A percentile compares a stretch with the other conserved stretches of the same genome.
Conservation (phyloP, 2,329 filamentous ascomycete genomes). For the Hymenoscyphus salicellus region DNA sequence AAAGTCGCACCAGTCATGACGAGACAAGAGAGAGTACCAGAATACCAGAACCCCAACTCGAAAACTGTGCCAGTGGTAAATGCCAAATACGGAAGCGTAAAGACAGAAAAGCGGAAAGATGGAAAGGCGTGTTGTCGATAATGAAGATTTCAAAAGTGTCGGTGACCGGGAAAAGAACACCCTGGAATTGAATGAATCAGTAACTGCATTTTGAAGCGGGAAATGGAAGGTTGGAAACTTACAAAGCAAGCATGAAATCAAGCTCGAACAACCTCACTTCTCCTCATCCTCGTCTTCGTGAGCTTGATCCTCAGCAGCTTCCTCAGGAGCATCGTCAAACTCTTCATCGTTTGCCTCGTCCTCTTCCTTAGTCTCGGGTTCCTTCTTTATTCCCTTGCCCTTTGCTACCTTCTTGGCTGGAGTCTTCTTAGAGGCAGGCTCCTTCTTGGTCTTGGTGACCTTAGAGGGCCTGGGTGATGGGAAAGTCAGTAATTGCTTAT, state of each 20-base stretch:
- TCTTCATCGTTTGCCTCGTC: not conserved
- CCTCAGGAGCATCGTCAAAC: not conserved
- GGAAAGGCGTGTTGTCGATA: not conserved
- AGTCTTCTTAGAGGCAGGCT: conserved; percentile 17
- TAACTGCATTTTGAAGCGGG: not conserved
- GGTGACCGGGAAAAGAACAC: not conserved
- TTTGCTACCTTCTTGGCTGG: conserved; percentile 15
- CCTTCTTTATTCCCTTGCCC: conserved; percentile 6
- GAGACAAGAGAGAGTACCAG: not conserved
- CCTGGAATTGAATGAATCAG: not conserved
- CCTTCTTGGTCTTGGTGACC: not conserved
- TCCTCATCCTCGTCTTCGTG: not conserved
- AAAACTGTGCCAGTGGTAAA: not conserved
- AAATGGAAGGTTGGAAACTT: not conserved
- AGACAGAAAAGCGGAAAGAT: not conserved
- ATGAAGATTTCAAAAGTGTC: not conserved
- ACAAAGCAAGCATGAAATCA: not conserved
- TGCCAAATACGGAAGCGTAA: not conserved
- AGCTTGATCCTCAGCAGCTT: not conserved
- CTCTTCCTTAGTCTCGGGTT: conserved; percentile 3
- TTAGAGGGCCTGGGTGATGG: not conserved
- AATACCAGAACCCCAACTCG: not conserved
- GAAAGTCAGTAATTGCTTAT: too few relatives aligned
- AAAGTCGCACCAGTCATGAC: not conserved
- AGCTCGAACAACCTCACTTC: not conserved